Evolutionary conservation across 345 rosid genomes (phyloP).

Genomic region (Murraya paniculata): DNA sequence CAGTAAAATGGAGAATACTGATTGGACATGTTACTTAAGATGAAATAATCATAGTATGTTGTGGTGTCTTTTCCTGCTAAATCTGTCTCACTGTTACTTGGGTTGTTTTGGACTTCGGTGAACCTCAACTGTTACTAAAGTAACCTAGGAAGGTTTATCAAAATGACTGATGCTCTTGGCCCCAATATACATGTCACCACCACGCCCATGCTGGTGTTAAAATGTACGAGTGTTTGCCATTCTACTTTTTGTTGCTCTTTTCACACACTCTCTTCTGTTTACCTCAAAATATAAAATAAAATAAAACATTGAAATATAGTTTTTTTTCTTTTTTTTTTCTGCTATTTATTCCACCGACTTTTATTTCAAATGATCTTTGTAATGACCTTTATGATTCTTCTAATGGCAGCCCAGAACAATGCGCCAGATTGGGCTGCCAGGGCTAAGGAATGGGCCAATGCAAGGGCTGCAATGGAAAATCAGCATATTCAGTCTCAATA

Average conservation of each 20-base stretch:
- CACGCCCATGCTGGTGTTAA: not conserved
- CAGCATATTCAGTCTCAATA: conserved; percentile 55
- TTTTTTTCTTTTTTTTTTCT: no score
- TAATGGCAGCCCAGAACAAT: conserved; percentile 47
- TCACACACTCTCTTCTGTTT: not conserved
- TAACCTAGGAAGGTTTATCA: not conserved
- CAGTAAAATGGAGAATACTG: not conserved
- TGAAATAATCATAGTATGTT: no score
- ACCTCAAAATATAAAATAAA: no score
- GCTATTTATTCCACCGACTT: conserved; percentile 2
- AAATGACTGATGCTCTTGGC: not conserved
- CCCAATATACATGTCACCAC: not conserved
- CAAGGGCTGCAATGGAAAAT: conserved; percentile 52
- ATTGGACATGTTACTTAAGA: not conserved
- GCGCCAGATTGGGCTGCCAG: conserved; percentile 93
- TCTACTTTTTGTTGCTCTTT: not conserved
- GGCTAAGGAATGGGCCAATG: conserved; percentile 92
- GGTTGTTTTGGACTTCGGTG: not conserved
- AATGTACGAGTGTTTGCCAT: not conserved
- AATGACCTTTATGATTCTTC: conserved; percentile 4
- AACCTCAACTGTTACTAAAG: not conserved
- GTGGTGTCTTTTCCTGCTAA: not conserved
- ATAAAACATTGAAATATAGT: no score
- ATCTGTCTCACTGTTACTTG: not conserved
- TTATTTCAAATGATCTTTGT: conserved; percentile 17